Base-by-base conservation (phyloP, 1,284 basidiomycete genomes). In the Rhodofomes roseus region DNA sequence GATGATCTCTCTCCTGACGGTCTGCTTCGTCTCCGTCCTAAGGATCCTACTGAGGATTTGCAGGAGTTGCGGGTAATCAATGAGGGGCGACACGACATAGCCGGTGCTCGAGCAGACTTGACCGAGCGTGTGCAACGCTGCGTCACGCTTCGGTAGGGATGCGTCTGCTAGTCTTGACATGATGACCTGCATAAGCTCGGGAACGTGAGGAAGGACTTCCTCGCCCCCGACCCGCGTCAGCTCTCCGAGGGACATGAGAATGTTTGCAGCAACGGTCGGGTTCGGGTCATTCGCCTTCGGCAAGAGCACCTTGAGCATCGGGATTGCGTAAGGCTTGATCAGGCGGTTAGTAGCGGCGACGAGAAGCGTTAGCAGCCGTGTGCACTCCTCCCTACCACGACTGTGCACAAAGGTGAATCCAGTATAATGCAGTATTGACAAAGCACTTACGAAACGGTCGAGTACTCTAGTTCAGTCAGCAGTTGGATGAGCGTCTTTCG, bases 291-390 rank as follows among this genome's bases (percentile, higher is more conserved):
- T 87, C 1, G 95, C 93, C 70, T 95, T 96, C 27, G 88, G 88
- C 11, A 99, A 81, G 4, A 99, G 84, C 1, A 96, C 95, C 37
- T 90, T 87, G 14, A 99, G 84, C 81, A 99, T 97, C 0, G 96
- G 94, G n/a, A 96, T 82, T 0, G 95, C 95, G 73, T 99, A 99
- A 16, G 95, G 95, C 72, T 96, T 96, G 76, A 99, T 97, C 9
- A 99, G 85, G 31, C 93, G 86, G 66, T 96, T 92, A 0, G 96
- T 97, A 0, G 95, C 94, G 60, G 89, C 87, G 63, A 97, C 91
- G 9, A 98, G 83, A 1, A 95, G 79, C 6, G 92, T 95, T 54
- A 98, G 79, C 1, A 98, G 79, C 40, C 89, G 88, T 4, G 95
- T 95, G 66, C 93, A 95, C 67, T 98, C 95, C 73, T 99, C 97